These are phyloP conservation scores for Candida germanica DNA, from an alignment of 805 yeast species.

Conservation along the genomic window DNA sequence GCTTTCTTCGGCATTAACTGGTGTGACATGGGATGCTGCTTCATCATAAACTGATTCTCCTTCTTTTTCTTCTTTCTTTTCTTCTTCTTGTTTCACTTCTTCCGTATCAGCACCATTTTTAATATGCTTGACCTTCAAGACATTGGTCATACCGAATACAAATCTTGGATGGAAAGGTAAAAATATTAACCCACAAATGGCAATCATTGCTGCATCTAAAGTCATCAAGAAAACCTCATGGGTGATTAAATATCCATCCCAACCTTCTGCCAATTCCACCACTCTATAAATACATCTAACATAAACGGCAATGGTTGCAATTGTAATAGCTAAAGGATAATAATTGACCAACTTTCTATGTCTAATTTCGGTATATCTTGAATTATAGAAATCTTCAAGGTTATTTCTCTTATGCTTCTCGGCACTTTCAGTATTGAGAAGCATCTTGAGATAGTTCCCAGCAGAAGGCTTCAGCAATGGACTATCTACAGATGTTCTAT, in stretches of 20 bases:
- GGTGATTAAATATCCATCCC: constrained; percentile 29
- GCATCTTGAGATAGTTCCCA: constrained; percentile 22
- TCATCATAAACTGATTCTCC: no score
- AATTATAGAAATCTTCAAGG: constrained; percentile 28
- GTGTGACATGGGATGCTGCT: no score
- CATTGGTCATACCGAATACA: constrained; percentile 35
- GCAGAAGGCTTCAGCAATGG: constrained; percentile 15
- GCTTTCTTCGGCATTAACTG: no score
- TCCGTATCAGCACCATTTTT: constrained; percentile 6
- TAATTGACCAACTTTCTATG: constrained; percentile 20
- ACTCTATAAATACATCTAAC: constrained; percentile 36
- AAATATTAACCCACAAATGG: constrained; percentile 28
- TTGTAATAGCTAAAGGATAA: constrained; percentile 30
- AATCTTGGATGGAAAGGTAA: constrained; percentile 35
- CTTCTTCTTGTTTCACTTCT: no score
- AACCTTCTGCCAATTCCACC: constrained; percentile 37
- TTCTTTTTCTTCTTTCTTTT: no score
- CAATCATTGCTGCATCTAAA: constrained; percentile 36
- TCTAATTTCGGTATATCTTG: constrained; percentile 21
- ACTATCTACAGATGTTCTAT: constrained; percentile 10
- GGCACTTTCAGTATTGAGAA: constrained; percentile 22
- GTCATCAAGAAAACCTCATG: constrained; percentile 36
- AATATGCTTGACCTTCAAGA: constrained; percentile 12
- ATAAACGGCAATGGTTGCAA: constrained; percentile 28
- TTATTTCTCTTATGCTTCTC: constrained; percentile 16